These are phyloP conservation scores for Cafeteria roenbergensis DNA, from an alignment of 108 stramenopile genomes.

Conservation along the genomic window DNA sequence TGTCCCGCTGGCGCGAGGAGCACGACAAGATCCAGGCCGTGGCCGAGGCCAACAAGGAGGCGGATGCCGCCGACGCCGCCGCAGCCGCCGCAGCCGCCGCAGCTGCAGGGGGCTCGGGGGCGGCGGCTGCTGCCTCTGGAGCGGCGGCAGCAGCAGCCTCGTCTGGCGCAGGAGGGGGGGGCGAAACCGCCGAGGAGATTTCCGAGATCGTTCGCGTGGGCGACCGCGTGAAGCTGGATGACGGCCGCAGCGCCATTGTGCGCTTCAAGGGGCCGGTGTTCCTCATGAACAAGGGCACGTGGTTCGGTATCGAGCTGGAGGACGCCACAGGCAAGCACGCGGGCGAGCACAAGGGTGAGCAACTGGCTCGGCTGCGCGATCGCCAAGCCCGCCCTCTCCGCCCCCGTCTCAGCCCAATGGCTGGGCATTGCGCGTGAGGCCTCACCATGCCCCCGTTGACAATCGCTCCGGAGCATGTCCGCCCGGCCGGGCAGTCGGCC, in stretches of 20 bases:
- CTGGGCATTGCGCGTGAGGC: no score
- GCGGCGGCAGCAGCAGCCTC: neutral
- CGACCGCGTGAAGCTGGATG: neutral
- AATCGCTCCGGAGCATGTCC: no score
- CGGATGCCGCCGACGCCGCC: neutral
- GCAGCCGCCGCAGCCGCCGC: neutral
- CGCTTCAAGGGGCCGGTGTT: constrained; percentile 9
- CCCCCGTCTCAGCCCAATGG: no score
- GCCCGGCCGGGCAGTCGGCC: no score
- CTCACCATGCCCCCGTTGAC: no score
- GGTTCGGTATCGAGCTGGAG: constrained; percentile 5
- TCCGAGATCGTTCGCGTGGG: neutral
- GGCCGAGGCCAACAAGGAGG: neutral
- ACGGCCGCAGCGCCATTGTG: neutral
- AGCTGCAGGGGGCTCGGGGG: neutral
- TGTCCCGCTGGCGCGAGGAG: neutral
- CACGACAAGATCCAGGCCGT: neutral
- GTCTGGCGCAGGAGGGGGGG: neutral
- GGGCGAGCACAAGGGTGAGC: neutral
- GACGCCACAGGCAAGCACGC: neutral
- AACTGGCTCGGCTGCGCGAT: no score
- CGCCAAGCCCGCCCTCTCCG: no score
- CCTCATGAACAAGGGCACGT: neutral
- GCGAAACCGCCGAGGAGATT: neutral
- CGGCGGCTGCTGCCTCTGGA: neutral